These are phyloP conservation scores for Fusarium sp. DNA, from an alignment of 2,329 filamentous ascomycete genomes.

Conservation along the genomic window DNA sequence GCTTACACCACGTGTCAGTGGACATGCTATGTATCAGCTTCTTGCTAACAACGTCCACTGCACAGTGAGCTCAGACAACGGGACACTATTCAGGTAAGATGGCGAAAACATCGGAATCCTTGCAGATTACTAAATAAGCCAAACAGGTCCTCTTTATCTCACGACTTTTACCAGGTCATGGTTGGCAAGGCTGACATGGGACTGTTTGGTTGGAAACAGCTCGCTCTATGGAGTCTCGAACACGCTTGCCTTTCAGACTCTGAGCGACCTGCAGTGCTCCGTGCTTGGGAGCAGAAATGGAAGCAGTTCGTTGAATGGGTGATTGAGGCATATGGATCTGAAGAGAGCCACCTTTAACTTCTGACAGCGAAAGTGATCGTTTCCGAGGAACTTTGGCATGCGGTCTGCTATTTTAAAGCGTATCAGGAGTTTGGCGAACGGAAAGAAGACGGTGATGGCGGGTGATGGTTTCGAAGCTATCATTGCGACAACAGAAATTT, in stretches of 20 bases:
- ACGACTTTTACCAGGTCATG: conserved; percentile 83
- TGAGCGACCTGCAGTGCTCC: conserved; percentile 53
- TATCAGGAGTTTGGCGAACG: conserved; percentile 22
- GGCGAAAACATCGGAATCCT: no score
- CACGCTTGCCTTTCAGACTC: conserved; percentile 64
- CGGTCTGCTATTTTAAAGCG: neutral
- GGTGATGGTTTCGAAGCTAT: neutral
- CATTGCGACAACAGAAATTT: neutral
- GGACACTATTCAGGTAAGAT: conserved; percentile 73
- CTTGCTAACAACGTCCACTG: conserved; percentile 79
- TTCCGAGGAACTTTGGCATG: neutral
- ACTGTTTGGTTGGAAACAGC: conserved; percentile 77
- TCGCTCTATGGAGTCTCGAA: conserved; percentile 70
- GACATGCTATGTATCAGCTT: conserved; percentile 74
- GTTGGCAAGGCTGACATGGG: conserved; percentile 74
- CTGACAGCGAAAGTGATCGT: neutral
- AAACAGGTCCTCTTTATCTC: conserved; percentile 73
- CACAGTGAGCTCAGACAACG: conserved; percentile 80
- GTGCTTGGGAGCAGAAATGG: conserved; percentile 68
- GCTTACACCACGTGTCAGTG: conserved; percentile 71
- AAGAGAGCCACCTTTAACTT: conserved; percentile 6
- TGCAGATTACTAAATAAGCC: conserved; percentile 1
- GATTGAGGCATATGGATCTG: conserved; percentile 54
- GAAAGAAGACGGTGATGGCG: neutral
- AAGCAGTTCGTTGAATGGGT: conserved; percentile 66